Evolutionary conservation across 345 rosid species (phyloP).

Genomic region (Turnera subulata): DNA sequence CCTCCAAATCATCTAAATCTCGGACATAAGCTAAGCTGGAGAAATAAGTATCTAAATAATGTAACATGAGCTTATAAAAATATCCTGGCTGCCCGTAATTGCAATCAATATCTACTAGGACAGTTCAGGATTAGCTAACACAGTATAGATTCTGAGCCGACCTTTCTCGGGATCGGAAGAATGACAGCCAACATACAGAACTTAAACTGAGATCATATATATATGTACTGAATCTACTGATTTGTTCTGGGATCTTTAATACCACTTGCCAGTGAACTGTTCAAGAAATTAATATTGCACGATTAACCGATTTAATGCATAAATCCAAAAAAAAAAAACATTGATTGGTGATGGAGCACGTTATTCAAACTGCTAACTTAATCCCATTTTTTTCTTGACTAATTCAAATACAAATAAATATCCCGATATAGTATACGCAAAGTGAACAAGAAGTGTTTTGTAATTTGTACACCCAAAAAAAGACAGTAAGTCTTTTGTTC

Average conservation of each 20-base stretch:
- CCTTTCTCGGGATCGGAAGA: constrained; percentile 45
- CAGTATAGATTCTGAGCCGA: constrained; percentile 38
- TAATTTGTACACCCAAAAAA: no score
- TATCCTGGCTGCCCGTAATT: background rate
- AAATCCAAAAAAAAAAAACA: no score
- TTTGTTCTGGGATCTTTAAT: background rate
- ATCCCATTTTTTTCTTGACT: no score
- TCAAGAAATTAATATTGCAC: no score
- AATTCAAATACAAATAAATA: no score
- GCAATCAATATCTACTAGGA: constrained; percentile 2
- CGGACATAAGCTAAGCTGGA: constrained; percentile 3
- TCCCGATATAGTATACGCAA: no score
- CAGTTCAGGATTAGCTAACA: constrained; percentile 32
- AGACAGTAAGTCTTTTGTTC: no score
- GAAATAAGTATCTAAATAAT: background rate
- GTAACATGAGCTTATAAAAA: background rate
- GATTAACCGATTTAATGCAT: no score
- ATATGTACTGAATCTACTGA: background rate
- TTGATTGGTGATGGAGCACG: no score
- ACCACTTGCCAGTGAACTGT: no score
- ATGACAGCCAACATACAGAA: constrained; percentile 51
- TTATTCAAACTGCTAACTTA: no score
- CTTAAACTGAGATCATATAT: constrained; percentile 26
- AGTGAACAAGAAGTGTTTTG: no score
- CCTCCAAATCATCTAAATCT: constrained; percentile 18